These are phyloP conservation scores for Colletotrichum cereale DNA, from an alignment of 2,329 filamentous ascomycete genomes.

Conservation along the genomic window DNA sequence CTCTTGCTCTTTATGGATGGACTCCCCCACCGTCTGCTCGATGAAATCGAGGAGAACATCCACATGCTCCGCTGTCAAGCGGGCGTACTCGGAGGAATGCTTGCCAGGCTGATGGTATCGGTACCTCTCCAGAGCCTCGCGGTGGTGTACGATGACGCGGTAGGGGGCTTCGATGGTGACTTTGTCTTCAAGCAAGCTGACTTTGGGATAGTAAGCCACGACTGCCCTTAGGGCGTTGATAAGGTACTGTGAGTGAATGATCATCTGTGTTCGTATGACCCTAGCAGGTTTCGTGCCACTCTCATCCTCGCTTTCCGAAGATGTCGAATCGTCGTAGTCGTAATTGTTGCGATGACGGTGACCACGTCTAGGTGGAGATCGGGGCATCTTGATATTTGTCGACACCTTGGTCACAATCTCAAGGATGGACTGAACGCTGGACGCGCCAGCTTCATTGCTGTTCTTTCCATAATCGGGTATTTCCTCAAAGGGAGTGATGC, in stretches of 20 bases:
- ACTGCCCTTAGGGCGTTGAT: constrained; percentile 62
- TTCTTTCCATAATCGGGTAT: constrained; percentile 45
- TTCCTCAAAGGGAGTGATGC: constrained; percentile 53
- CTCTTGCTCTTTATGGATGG: constrained; percentile 55
- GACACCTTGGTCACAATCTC: constrained; percentile 58
- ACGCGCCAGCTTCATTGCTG: constrained; percentile 43
- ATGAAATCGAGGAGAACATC: constrained; percentile 60
- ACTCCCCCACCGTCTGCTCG: constrained; percentile 52
- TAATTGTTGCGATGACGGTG: constrained; percentile 22
- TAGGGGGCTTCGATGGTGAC: constrained; percentile 60
- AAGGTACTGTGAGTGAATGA: constrained; percentile 59
- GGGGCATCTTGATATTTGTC: constrained; percentile 30
- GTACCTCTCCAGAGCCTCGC: constrained; percentile 56
- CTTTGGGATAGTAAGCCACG: constrained; percentile 61
- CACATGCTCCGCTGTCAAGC: constrained; percentile 58
- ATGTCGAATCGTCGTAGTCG: constrained; percentile 41
- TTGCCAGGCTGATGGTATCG: constrained; percentile 54
- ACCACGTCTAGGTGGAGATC: constrained; percentile 27
- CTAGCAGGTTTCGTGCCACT: constrained; percentile 45
- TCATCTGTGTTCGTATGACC: constrained; percentile 54
- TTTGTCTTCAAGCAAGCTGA: constrained; percentile 52
- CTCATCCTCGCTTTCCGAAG: constrained; percentile 45
- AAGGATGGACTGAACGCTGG: constrained; percentile 52
- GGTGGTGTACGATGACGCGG: constrained; percentile 61
- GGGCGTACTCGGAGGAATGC: constrained; percentile 57